Percentiles rank a stretch among this genome's conserved stretches.
phyloP scores from a whole-genome alignment of 2,329 filamentous ascomycete species.

The Epicoccum sorghinum region DNA sequence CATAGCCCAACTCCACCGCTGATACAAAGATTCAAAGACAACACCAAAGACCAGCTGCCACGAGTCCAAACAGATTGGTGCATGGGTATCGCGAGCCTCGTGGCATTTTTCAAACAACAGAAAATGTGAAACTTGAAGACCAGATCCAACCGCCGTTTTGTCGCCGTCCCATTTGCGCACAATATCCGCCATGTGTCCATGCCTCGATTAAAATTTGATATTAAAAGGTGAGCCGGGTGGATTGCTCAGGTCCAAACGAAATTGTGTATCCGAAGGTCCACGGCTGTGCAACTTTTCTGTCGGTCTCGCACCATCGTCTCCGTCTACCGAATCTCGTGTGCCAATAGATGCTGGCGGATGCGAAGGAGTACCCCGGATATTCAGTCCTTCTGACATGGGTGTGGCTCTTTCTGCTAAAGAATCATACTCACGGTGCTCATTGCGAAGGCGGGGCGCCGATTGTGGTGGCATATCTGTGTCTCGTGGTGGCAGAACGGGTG shows the following conservation, averaged over 20 bases:
- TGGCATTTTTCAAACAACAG: conserved; percentile 34
- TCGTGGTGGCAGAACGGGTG: conserved; percentile 31
- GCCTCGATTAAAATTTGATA: conserved; percentile 42
- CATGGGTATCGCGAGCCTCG: conserved; percentile 45
- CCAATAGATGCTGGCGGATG: conserved; percentile 34
- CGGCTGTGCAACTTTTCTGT: conserved; percentile 44
- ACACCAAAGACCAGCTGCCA: conserved; percentile 36
- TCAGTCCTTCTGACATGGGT: conserved; percentile 37
- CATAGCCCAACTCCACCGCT: conserved; percentile 44
- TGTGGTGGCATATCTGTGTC: conserved; percentile 11
- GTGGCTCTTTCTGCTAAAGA: conserved; percentile 37
- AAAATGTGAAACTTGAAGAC: conserved; percentile 35
- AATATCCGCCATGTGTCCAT: conserved; percentile 11
- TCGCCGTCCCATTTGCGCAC: conserved; percentile 31
- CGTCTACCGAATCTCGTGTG: conserved; percentile 33
- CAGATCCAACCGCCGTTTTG: conserved; percentile 28
- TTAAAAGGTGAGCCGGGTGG: conserved; percentile 47
- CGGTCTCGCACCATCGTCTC: conserved; percentile 40
- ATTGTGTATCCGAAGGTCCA: conserved; percentile 40
- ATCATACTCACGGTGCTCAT: conserved; percentile 31
- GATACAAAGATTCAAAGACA: conserved; percentile 29
- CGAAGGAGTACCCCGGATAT: conserved; percentile 28
- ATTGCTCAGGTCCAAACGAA: conserved; percentile 43
- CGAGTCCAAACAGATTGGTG: conserved; percentile 33
- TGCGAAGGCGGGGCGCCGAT: conserved; percentile 26